Base-by-base conservation (phyloP, 176 grass and related monocot genomes). In the Alopecurus myosuroides region DNA sequence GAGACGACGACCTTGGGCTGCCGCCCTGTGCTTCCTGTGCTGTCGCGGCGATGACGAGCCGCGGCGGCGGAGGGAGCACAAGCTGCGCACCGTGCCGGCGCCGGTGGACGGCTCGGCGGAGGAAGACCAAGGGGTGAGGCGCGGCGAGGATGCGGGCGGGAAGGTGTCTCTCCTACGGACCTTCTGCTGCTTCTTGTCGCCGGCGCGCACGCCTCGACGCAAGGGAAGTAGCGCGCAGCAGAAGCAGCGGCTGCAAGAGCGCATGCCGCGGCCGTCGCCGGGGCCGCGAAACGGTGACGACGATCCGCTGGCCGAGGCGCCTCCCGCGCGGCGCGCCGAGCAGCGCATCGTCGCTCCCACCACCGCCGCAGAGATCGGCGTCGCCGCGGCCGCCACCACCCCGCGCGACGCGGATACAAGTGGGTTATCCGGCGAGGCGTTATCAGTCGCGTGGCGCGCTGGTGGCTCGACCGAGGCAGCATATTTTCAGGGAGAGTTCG, bases 171-270 rank as follows among this genome's bases (percentile, higher is more conserved):
- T 81, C 28, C 28, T 68, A 2, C 40, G 18, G 2, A 57, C 61
- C 51, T 73, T 76, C 86, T 84, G 81, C 86, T 79, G 83, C 74
- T 73, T 79, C 74, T 48, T 20, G 50, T 45, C 57, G 71, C 62
- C 34, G 63, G 37, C 30, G 62, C 50, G 50, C 79, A 7, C 6
- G n/a, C 64, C 52, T 34, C 25, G 23, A 63, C 80, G 65, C 65
- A 60, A 78, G 74, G 74, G 36, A 60, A 23, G 9, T 26, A 41
- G 2, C 52, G 33, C 14, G 48, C 30, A 36, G 44, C 10, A 15
- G 50, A 73, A 61, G 36, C 63, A 19, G 9, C 2, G 34, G 34
- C 34, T 10, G 46, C n/a, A 4, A 37, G 66, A 62, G 52, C 46
- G 25, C 46, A 44, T 26, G 6, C 9, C 1, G 39, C 33, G 1